These are phyloP conservation scores for Lolium rigidum DNA, from an alignment of 176 grass and related monocot genomes.

Conservation along the genomic window DNA sequence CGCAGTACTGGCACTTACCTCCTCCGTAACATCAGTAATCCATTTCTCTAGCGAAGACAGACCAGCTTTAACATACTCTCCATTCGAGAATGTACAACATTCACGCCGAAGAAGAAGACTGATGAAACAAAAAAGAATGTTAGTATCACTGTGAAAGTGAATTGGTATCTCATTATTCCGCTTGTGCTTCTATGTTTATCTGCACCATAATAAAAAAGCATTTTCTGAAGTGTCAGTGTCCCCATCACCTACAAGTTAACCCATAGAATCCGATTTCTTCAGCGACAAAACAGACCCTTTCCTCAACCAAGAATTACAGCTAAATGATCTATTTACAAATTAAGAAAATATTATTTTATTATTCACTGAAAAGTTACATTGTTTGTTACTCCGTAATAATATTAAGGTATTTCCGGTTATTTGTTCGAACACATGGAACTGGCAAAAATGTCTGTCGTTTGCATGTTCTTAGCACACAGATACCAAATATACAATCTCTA, in stretches of 20 bases:
- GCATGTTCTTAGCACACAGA: background rate
- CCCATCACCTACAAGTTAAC: constrained; percentile 3
- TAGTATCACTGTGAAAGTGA: constrained; percentile 34
- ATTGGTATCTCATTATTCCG: constrained; percentile 8
- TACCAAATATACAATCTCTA: constrained; percentile 26
- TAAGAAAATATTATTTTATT: constrained; percentile 8
- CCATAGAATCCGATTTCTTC: constrained; percentile 20
- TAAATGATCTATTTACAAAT: constrained; percentile 21
- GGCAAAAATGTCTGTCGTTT: constrained; percentile 10
- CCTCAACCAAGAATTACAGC: constrained; percentile 4
- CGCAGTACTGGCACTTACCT: constrained; percentile 54
- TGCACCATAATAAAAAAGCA: constrained; percentile 5
- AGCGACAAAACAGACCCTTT: constrained; percentile 1
- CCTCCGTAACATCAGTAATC: constrained; percentile 87
- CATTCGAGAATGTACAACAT: constrained; percentile 97
- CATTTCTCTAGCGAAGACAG: constrained; percentile 91
- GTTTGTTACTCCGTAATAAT: background rate
- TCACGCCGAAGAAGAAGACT: constrained; percentile 93
- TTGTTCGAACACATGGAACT: constrained; percentile 13
- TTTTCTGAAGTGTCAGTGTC: constrained; percentile 26
- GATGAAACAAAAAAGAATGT: constrained; percentile 36
- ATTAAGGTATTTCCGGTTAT: background rate
- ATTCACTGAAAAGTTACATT: background rate
- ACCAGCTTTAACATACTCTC: constrained; percentile 96
- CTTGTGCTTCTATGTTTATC: background rate